Conservation (phyloP, 139 green algal species). For the Spirogloea muscicola region DNA sequence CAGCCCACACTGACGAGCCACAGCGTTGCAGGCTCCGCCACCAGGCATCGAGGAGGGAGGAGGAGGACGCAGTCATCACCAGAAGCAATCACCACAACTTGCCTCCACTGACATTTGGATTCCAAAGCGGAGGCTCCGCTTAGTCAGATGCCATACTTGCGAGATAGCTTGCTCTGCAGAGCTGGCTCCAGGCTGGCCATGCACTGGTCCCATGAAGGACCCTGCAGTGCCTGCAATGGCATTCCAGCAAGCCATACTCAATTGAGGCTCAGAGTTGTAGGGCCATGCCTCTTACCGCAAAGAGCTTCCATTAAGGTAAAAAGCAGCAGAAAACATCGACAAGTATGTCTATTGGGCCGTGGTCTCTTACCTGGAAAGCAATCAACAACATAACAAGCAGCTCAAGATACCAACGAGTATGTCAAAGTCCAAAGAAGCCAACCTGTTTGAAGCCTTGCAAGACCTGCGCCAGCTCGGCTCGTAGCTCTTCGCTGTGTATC, state of each 20-base stretch:
- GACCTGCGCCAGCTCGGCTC: conserved; percentile 26
- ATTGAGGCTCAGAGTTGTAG: background rate
- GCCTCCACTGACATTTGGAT: too few species aligned
- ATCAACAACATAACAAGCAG: background rate
- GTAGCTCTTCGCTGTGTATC: conserved; percentile 35
- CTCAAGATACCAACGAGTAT: background rate
- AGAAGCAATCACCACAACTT: too few species aligned
- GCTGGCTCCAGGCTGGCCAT: conserved; percentile 15
- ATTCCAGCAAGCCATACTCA: background rate
- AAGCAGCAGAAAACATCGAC: background rate
- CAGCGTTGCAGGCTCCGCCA: too few species aligned
- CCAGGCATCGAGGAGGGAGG: too few species aligned
- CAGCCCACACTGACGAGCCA: too few species aligned
- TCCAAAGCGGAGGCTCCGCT: too few species aligned
- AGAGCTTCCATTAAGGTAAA: background rate
- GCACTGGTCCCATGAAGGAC: background rate
- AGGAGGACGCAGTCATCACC: too few species aligned
- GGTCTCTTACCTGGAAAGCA: background rate
- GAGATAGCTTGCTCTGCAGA: conserved; percentile 9
- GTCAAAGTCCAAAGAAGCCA: background rate
- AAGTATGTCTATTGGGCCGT: background rate
- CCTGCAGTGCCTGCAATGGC: background rate
- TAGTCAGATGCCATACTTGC: conserved; percentile 18
- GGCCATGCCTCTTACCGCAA: background rate
- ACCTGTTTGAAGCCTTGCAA: conserved; percentile 45